Conservation (phyloP, 306 rosid species). For the Gillenia trifoliata region DNA sequence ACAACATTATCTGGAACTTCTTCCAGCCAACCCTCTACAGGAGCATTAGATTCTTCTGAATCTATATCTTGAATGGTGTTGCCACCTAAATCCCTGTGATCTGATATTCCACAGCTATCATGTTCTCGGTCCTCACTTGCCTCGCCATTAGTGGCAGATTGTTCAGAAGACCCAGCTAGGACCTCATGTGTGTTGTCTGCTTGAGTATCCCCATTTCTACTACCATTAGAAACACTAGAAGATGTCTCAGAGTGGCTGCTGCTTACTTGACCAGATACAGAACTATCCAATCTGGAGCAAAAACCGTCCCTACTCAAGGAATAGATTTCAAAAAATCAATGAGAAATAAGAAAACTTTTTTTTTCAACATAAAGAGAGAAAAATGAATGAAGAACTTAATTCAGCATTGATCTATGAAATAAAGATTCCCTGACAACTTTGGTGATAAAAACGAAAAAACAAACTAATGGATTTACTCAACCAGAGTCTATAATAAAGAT, state of each 20-base stretch:
- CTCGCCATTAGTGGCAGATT: constrained; percentile 28
- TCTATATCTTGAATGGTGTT: constrained; percentile 29
- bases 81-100: constrained; percentile 33
- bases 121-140: constrained; percentile 30
- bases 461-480: background rate
- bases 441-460: background rate
- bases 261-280: constrained; percentile 50
- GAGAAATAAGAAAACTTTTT: background rate
- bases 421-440: background rate
- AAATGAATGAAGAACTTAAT: background rate
- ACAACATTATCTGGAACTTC: constrained; percentile 33
- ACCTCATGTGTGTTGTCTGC: constrained; percentile 40
- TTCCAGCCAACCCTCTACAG: constrained; percentile 35
- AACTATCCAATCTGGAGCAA: constrained; percentile 53
- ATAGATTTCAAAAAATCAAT: constrained; percentile 9
- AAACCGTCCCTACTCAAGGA: constrained; percentile 73
- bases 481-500: background rate
- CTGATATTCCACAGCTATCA: constrained; percentile 26
- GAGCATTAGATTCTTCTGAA: constrained; percentile 30
- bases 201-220: constrained; percentile 36
- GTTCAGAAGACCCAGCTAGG: constrained; percentile 36
- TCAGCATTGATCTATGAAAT: background rate
- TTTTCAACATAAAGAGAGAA: background rate
- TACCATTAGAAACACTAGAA: constrained; percentile 32
- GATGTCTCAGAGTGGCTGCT: constrained; percentile 47